phyloP scores from a whole-genome alignment of 2,329 filamentous ascomycete genomes.

The Apiospora koreana region DNA sequence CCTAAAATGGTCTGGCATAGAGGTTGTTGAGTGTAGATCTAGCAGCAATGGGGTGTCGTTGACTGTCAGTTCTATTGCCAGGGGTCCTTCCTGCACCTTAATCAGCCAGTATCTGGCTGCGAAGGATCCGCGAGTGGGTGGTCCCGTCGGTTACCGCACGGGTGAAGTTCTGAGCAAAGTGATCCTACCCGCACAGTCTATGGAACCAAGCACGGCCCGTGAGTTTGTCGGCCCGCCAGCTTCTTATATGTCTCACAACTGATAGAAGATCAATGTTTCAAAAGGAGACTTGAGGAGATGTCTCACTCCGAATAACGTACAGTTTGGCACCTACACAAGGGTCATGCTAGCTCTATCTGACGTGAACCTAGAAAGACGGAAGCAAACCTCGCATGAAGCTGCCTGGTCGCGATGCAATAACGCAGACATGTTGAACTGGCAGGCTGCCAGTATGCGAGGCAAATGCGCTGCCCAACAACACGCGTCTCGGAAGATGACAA shows the following conservation, averaged over 20 bases:
- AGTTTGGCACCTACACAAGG: background rate
- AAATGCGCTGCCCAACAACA: background rate
- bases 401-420: background rate
- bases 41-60: background rate
- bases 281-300: background rate
- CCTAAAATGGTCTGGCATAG: background rate
- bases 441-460: background rate
- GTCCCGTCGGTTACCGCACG: background rate
- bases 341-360: background rate
- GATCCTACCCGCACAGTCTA: background rate
- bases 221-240: background rate
- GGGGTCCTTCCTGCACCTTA: conserved; percentile 5
- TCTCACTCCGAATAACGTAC: background rate
- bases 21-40: background rate
- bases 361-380: background rate
- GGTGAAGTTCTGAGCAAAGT: background rate
- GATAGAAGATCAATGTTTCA: background rate
- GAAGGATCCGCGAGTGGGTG: background rate
- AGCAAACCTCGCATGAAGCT: background rate
- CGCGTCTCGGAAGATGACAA: background rate
- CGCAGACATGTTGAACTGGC: background rate
- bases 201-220: background rate
- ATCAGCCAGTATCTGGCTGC: background rate
- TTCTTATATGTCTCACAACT: background rate
- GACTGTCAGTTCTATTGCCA: background rate